These are phyloP conservation scores for Kodamaea sagamina DNA, from an alignment of 805 yeast species.

Conservation along the genomic window DNA sequence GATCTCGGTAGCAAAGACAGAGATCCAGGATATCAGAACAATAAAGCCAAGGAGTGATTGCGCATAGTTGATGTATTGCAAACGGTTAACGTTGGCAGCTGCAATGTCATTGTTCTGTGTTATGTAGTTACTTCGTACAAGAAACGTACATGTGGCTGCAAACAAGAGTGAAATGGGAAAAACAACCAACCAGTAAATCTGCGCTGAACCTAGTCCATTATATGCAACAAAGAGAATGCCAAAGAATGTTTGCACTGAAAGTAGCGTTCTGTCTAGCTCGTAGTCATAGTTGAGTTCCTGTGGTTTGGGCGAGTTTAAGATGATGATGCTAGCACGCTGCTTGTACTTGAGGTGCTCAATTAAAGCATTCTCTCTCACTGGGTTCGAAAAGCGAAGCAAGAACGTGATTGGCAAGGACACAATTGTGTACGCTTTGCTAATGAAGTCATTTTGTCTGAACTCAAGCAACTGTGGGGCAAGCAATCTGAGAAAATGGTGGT, in stretches of 20 bases:
- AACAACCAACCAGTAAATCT: constrained; percentile 14
- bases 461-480: constrained; percentile 21
- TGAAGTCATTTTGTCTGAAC: constrained; percentile 14
- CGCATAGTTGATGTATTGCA: constrained; percentile 22
- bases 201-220: constrained; percentile 15
- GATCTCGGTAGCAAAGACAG: constrained; percentile 68
- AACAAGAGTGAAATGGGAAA: constrained; percentile 17
- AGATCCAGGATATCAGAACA: constrained; percentile 66
- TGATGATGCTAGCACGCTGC: neutral
- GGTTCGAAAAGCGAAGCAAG: constrained; percentile 32
- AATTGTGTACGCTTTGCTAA: constrained; percentile 17
- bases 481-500: constrained; percentile 10
- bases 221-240: constrained; percentile 29
- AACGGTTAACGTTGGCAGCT: constrained; percentile 9
- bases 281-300: constrained; percentile 17
- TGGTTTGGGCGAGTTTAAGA: neutral
- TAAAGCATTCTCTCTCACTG: constrained; percentile 30
- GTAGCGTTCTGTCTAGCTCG: constrained; percentile 21
- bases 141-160: constrained; percentile 9
- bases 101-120: constrained; percentile 5
- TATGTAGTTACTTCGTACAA: constrained; percentile 13
- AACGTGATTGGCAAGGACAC: constrained; percentile 27
- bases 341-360: constrained; percentile 3
- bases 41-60: constrained; percentile 60
- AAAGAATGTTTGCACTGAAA: constrained; percentile 31